Base-by-base conservation (phyloP, 345 rosid species). In the Moringa oleifera region DNA sequence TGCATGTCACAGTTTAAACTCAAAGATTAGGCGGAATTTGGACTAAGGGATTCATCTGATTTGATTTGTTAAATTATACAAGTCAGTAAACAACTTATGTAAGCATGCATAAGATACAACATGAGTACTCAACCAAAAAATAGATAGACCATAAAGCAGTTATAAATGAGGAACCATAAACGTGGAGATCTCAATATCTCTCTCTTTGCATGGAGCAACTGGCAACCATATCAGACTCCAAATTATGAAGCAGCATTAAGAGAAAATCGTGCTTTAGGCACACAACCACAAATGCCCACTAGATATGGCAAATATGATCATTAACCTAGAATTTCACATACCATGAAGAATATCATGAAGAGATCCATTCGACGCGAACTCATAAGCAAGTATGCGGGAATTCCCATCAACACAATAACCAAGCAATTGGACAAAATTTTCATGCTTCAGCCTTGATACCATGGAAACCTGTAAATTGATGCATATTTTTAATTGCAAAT, bases 331-430 rank as follows among this genome's bases (percentile, higher is more conserved):
- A 18, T 58, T 23, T 16, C 36, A 56, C 36, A 59, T 74, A 86
- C 96, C 96, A 65, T 89, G 93, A 53, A 89, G 83, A 70, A 89
- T 83, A 71, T 89, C 96, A 78, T 86, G 93, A 51, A 89, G 87
- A 49, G 96, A 89, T 57, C 96, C 96, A 76, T 84, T 86, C 51
- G 84, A 79, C n/a, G 96, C 96, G 77, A 89, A 89, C 59, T 86
- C 96, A 58, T 78, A 84, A 18, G 80, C 84, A 70, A 89, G 93
- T 66, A 84, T 76, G 45, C 90, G 82, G 13, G 85, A 77, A 65
- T 55, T 79, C 67, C 93, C 96, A 17, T 80, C 90, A 55, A 83
- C 83, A 77, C 83, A 86, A 76, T 89, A 89, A 22, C 90, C 90
- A 58, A 82, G 87, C 70, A 89, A 71, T 25, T 85, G 79, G 56